These are phyloP conservation scores for Malassezia vespertilionis DNA, from an alignment of 1,284 basidiomycete genomes.

Conservation along the genomic window DNA sequence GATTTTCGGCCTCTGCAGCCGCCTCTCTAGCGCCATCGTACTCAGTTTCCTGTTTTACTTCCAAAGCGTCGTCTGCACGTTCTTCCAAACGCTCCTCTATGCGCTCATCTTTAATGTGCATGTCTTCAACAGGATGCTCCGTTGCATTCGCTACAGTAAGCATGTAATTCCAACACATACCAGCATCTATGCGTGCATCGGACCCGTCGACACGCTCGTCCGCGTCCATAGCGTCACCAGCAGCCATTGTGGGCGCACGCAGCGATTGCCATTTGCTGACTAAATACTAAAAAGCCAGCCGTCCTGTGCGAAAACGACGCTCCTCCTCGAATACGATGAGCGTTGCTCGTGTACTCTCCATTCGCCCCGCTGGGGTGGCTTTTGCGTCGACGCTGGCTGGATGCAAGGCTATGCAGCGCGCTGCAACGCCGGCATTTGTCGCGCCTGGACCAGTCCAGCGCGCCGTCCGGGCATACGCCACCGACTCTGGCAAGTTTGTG, in stretches of 20 bases:
- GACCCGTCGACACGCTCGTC: background rate
- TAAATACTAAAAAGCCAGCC: no score
- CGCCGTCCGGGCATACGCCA: constrained; percentile 49
- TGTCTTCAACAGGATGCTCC: background rate
- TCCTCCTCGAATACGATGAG: constrained; percentile 7
- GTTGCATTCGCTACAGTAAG: no score
- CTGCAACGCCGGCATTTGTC: constrained; percentile 3
- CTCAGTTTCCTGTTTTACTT: background rate
- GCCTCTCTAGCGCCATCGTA: background rate
- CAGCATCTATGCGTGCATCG: no score
- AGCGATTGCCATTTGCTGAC: constrained; percentile 1
- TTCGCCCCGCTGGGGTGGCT: constrained; percentile 12
- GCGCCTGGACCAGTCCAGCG: no score
- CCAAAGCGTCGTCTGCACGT: no score
- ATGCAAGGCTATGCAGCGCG: background rate
- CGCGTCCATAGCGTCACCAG: constrained; percentile 8
- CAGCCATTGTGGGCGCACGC: background rate
- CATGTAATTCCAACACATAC: no score
- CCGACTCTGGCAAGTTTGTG: constrained; percentile 64
- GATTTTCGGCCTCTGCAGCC: no score
- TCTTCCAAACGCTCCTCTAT: no score
- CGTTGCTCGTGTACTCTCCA: constrained; percentile 11
- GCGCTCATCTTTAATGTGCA: background rate
- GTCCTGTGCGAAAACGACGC: constrained; percentile 3
- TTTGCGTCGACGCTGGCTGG: constrained; percentile 2